Base-by-base conservation (phyloP, 1,284 basidiomycete genomes). In the Ganoderma lucidum region DNA sequence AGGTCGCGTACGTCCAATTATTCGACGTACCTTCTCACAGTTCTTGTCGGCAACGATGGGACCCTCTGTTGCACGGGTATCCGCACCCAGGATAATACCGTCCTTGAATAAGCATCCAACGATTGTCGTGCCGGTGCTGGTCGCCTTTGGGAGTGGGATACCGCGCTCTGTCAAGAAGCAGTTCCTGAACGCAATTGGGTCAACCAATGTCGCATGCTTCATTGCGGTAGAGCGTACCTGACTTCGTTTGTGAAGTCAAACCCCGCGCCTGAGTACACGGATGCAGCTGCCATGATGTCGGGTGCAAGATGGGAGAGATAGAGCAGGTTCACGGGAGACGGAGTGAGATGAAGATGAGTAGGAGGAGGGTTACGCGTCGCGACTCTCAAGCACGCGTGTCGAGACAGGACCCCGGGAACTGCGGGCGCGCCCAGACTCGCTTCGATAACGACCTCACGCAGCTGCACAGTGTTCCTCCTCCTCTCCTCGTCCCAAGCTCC, bases 21-120 rank as follows among this genome's bases (percentile, higher is more conserved):
- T 39, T 19, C n/a, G 5, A 61, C 84, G 65, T 67, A 96, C 96
- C 93, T 99, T 99, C 85, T 99, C 97, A 82, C 97, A 99, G 83
- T 67, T 99, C 90, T 99, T 99, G 85, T 99, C 97, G 0, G 97
- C 97, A 17, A 99, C 96, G 75, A 99, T 99, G 30, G 92, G 90
- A 0, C 97, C 97, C 74, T 93, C 95, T 0, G 97, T 99, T 2
- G 97, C 96, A 77, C 97, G 88, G 0, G 98, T 99, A 82, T 99
- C 98, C 44, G 98, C 98, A 58, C 97, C 98, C 14, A 99, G 89
- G 17, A 98, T 91, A 70, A 99, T 91, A 4, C 97, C 98, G 79
- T 96, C 96, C 75, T 92, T 92, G 81, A 95, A 99, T 68, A 98
- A 84, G 77, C 96, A 96, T 37, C 97, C 98, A n/a, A 96, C 95